phyloP scores from a whole-genome alignment of 164 flowering plant genomes.

The Annona cherimola region DNA sequence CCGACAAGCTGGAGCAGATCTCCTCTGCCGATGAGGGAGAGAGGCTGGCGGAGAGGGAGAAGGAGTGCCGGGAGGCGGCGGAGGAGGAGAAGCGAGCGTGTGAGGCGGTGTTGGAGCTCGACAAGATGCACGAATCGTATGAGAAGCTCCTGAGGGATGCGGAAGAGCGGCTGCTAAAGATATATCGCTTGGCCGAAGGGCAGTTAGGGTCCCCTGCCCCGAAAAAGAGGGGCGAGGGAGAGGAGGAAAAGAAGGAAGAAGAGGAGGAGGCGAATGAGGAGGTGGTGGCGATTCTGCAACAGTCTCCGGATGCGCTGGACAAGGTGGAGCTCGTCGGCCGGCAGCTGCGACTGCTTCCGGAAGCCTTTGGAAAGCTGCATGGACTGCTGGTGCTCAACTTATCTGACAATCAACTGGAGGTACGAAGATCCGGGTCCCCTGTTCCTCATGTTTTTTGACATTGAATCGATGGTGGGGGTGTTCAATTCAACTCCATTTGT shows the following conservation, averaged over 20 bases:
- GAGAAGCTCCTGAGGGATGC: constrained; percentile 64
- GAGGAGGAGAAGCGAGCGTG: constrained; percentile 51
- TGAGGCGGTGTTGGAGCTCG: constrained; percentile 51
- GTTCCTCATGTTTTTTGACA: not conserved
- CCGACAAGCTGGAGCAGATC: constrained; percentile 41
- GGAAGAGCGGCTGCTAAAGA: constrained; percentile 57
- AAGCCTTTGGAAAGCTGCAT: constrained; percentile 63
- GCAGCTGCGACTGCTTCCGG: constrained; percentile 59
- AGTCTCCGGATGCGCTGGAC: constrained; percentile 38
- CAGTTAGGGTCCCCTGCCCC: constrained; percentile 20
- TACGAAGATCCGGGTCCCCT: constrained; percentile 16
- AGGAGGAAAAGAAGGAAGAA: constrained; percentile 57
- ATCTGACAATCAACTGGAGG: constrained; percentile 71
- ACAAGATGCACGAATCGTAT: constrained; percentile 82
- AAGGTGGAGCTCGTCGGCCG: constrained; percentile 54
- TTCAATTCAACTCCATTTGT: not conserved
- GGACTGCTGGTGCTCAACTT: constrained; percentile 54
- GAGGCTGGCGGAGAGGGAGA: constrained; percentile 36
- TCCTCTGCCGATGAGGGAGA: constrained; percentile 33
- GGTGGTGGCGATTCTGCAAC: constrained; percentile 56
- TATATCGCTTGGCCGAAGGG: constrained; percentile 40
- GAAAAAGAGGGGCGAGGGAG: constrained; percentile 32
- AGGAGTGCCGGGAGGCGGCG: constrained; percentile 29
- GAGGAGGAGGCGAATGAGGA: constrained; percentile 63
- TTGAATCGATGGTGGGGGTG: not conserved